A percentile compares a stretch with the other conserved stretches of the same genome.
phyloP scores from a whole-genome alignment of 2,329 filamentous ascomycete genomes.

The Tolypocladium tundrense region DNA sequence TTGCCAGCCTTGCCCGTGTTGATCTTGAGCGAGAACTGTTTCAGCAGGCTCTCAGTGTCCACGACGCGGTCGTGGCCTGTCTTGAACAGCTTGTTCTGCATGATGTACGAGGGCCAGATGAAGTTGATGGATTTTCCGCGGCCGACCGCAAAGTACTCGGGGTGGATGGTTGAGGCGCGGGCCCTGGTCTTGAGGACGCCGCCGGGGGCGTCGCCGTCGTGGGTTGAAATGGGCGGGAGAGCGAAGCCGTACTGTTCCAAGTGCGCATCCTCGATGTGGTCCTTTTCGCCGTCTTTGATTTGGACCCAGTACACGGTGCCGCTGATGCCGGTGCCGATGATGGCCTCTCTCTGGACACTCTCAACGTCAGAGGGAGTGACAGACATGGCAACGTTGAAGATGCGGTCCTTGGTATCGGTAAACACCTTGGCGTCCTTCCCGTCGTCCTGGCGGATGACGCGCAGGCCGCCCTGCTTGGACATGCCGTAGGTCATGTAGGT shows the following conservation, averaged over 20 bases:
- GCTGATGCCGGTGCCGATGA: conserved; percentile 87
- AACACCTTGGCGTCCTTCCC: conserved; percentile 89
- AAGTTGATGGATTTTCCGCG: conserved; percentile 95
- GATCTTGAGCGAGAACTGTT: conserved; percentile 83
- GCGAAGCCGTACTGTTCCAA: conserved; percentile 81
- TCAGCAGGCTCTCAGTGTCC: conserved; percentile 78
- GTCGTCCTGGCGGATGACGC: conserved; percentile 89
- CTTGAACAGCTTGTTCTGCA: conserved; percentile 54
- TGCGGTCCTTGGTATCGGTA: conserved; percentile 80
- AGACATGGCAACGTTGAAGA: conserved; percentile 87
- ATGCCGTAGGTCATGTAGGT: conserved; percentile 92
- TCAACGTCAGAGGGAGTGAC: conserved; percentile 49
- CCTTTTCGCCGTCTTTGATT: conserved; percentile 65
- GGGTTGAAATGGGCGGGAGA: conserved; percentile 73
- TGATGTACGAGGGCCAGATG: conserved; percentile 58
- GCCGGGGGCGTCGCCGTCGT: conserved; percentile 83
- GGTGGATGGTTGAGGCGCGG: conserved; percentile 77
- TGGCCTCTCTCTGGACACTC: conserved; percentile 58
- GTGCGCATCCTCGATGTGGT: conserved; percentile 67
- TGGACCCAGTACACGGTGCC: conserved; percentile 95
- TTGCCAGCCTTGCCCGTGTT: conserved; percentile 97
- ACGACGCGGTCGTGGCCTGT: conserved; percentile 57
- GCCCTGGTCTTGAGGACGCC: conserved; percentile 93
- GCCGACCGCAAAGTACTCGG: conserved; percentile 90
- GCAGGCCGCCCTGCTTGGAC: conserved; percentile 83